Percentiles rank a stretch among this genome's conserved stretches.
phyloP scores from a whole-genome alignment of 805 yeast genomes.

The Wickerhamiella musiphila region DNA sequence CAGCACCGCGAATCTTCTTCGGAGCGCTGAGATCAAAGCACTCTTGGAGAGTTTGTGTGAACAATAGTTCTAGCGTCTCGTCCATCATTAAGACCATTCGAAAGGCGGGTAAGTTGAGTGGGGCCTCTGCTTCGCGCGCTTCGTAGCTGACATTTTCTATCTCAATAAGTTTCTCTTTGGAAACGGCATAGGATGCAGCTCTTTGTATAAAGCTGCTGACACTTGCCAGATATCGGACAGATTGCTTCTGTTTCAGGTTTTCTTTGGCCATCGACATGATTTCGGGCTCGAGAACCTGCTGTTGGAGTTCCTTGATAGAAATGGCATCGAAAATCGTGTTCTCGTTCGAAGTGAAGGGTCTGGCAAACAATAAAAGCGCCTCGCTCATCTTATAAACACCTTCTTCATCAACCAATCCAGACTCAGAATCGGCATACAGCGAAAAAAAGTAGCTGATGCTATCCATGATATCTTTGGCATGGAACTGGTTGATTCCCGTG shows the following conservation, averaged over 20 bases:
- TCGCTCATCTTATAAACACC: conserved; percentile 74
- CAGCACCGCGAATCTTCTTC: conserved; percentile 29
- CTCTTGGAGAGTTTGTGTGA: conserved; percentile 47
- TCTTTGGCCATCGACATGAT: conserved; percentile 41
- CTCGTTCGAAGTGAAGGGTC: conserved; percentile 67
- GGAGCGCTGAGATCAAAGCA: conserved; percentile 42
- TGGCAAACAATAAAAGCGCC: conserved; percentile 63
- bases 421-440: conserved; percentile 45
- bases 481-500: conserved; percentile 51
- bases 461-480: conserved; percentile 60
- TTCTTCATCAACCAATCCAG: conserved; percentile 54
- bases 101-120: conserved; percentile 39
- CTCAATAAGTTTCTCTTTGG: conserved; percentile 9
- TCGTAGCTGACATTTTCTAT: conserved; percentile 17
- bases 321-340: conserved; percentile 40
- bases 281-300: conserved; percentile 19
- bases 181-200: conserved; percentile 24
- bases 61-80: conserved; percentile 77
- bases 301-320: conserved; percentile 32
- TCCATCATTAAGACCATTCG: conserved; percentile 90
- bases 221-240: conserved; percentile 53
- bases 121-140: neutral
- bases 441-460: conserved; percentile 63
- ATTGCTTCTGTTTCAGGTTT: conserved; percentile 27
- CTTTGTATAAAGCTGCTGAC: conserved; percentile 75